phyloP scores from a whole-genome alignment of 2,329 filamentous ascomycete species.

The Aspergillus tamarii region DNA sequence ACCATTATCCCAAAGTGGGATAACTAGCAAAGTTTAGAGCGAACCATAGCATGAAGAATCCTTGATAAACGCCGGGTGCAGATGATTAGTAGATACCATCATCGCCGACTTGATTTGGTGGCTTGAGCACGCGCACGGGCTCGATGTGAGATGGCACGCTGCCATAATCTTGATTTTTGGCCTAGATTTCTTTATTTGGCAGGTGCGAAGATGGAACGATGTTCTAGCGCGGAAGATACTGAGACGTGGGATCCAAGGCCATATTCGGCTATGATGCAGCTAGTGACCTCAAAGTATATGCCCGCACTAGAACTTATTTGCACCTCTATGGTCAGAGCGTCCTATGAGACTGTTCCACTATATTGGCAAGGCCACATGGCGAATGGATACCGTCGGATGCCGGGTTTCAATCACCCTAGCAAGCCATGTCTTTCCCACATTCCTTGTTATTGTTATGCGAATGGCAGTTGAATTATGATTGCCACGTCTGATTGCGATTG shows the following conservation, averaged over 20 bases:
- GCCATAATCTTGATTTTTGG: neutral
- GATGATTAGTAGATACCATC: neutral
- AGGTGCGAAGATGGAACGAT: neutral
- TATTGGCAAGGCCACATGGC: neutral
- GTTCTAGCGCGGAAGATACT: neutral
- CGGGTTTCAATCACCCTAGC: neutral
- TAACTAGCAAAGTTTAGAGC: no score
- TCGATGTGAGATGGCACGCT: neutral
- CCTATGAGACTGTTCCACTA: neutral
- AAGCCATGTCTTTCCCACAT: neutral
- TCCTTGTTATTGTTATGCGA: neutral
- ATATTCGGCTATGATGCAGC: neutral
- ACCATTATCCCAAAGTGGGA: neutral
- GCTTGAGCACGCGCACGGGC: neutral
- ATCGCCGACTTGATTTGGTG: neutral
- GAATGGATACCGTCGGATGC: neutral
- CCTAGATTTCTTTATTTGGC: neutral
- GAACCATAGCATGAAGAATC: neutral
- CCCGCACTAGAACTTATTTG: neutral
- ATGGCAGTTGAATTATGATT: neutral
- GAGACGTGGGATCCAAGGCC: neutral
- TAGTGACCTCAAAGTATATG: neutral
- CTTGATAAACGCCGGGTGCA: neutral
- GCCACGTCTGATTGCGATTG: neutral
- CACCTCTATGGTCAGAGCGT: neutral